Base-by-base conservation (phyloP, 1,284 basidiomycete genomes). In the Erythrobasidium hasegawianum region DNA sequence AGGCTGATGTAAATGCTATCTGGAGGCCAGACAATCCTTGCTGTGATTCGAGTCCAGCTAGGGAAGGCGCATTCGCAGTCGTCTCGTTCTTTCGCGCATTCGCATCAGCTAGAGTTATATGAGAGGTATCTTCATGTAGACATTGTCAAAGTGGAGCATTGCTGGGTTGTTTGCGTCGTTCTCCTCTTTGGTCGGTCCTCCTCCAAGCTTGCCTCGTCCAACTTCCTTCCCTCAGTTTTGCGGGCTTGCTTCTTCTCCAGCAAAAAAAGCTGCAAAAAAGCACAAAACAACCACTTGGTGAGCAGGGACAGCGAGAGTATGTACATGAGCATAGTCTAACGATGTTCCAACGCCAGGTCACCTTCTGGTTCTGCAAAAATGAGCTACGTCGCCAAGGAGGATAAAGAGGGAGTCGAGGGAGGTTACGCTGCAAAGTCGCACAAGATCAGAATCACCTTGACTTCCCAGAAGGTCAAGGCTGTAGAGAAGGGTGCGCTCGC, bases 361-460 rank as follows among this genome's bases (percentile, higher is more conserved):
- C 80, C 78, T 75, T 78, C 79, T 80, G 75, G 74, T 77, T 76
- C 73, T 70, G 26, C 75, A 89, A 81, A 52, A 83, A 97, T 97
- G 94, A 91, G 89, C 88, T 92, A 94, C 89, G 94, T 96, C 90
- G 91, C 94, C 85, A 96, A 95, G 87, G 82, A 87, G 80, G 88
- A 94, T 82, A 93, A 97, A 82, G 94, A 97, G 79, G 92, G 92
- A 83, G 92, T 95, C 74, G 90, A 91, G 76, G 86, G 90, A 68
- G 91, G 89, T 76, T 89, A 88, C 74, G 85, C 86, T 75, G 87
- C 89, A 78, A 95, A 97, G 83, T 86, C 93, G 80, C 96, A 98
- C 87, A 97, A 97, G 85, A 99, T 99, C 81, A 85, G 96, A 74
- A 99, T 99, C 84, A 98, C 96, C 74, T 84, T 99, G 79, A 97